Conservation (phyloP, 2,329 filamentous ascomycete species). For the Botrytis sinoallii region DNA sequence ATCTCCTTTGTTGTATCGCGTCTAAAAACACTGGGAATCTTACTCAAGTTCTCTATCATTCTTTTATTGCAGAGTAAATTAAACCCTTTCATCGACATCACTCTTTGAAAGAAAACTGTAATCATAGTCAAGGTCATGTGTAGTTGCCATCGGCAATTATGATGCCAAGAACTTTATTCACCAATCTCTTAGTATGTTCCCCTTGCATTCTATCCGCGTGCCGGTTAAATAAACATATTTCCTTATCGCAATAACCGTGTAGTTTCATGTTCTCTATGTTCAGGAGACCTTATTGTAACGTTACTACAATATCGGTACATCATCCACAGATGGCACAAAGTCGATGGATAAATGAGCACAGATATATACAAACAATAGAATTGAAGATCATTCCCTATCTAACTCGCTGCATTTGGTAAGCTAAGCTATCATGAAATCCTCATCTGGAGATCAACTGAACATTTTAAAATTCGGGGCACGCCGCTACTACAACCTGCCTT, state of each 20-base stretch:
- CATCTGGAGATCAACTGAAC: neutral
- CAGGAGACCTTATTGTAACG: slow-evolving; percentile 5
- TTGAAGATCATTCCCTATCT: neutral
- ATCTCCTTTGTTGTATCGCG: neutral
- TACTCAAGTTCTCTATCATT: neutral
- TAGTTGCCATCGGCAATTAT: neutral
- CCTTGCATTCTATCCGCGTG: neutral
- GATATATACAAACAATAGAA: neutral
- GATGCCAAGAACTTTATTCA: neutral
- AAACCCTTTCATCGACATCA: neutral
- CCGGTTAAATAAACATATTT: neutral
- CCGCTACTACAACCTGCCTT: neutral
- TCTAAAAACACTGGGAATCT: neutral
- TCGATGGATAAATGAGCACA: neutral
- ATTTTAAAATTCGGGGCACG: neutral
- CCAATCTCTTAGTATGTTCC: neutral
- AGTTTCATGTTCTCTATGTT: neutral
- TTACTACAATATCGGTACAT: neutral
- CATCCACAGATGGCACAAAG: neutral
- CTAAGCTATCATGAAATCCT: neutral
- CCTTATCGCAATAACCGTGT: neutral
- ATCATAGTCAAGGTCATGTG: neutral
- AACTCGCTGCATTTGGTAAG: neutral
- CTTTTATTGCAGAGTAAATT: neutral
- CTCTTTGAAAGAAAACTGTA: neutral